These are phyloP conservation scores for Naegleria lovaniensis DNA, from an alignment of 208 protist species.

Conservation along the genomic window DNA sequence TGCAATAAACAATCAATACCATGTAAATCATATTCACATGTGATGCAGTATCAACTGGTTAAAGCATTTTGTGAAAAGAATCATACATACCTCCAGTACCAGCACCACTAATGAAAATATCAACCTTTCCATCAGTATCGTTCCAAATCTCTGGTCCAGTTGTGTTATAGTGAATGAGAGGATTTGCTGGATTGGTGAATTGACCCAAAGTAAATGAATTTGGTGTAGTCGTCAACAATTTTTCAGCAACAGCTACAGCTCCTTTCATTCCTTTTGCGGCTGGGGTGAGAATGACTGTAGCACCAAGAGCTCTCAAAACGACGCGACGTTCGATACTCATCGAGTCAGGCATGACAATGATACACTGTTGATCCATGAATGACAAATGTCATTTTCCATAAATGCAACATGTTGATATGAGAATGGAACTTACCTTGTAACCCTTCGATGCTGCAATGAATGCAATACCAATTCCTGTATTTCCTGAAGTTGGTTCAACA, in stretches of 20 bases:
- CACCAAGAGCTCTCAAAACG: slow-evolving; percentile 69
- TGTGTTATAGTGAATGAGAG: slow-evolving; percentile 71
- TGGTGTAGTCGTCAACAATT: slow-evolving; percentile 19
- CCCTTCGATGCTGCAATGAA: slow-evolving; percentile 65
- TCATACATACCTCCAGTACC: slow-evolving; percentile 68
- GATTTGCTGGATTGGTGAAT: slow-evolving; percentile 75
- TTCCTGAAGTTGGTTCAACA: slow-evolving; percentile 76
- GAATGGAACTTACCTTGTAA: slow-evolving; percentile 47
- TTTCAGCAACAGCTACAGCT: slow-evolving; percentile 25
- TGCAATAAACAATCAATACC: too few relatives aligned
- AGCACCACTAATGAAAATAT: slow-evolving; percentile 71
- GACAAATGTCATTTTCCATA: background rate
- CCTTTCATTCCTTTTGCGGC: slow-evolving; percentile 71
- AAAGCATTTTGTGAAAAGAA: too few relatives aligned
- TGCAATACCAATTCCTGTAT: slow-evolving; percentile 74
- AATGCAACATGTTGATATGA: background rate
- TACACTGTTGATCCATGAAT: slow-evolving; percentile 27
- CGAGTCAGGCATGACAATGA: slow-evolving; percentile 78
- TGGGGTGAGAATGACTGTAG: slow-evolving; percentile 74
- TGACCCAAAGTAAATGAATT: slow-evolving; percentile 45
- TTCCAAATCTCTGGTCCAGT: slow-evolving; percentile 72
- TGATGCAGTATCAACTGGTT: too few relatives aligned
- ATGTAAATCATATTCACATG: too few relatives aligned
- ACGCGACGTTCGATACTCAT: slow-evolving; percentile 75
- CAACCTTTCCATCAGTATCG: slow-evolving; percentile 48